Evolutionary conservation across 2,329 filamentous ascomycete genomes (phyloP).

Genomic region (Aspergillus chevalieri): DNA sequence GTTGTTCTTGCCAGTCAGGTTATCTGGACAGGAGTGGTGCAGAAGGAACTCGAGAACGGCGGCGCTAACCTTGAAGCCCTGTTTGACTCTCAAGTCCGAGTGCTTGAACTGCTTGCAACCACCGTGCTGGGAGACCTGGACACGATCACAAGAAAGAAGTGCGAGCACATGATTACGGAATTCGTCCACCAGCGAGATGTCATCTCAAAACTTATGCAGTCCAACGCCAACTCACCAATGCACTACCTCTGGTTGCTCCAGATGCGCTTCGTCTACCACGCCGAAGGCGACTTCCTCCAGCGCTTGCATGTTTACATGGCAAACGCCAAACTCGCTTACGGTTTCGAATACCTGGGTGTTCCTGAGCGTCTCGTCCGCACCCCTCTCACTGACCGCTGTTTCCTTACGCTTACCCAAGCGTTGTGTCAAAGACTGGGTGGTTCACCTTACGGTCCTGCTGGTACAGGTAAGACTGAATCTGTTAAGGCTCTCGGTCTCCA

Average conservation of each 20-base stretch:
- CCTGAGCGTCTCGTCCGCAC: conserved; percentile 94
- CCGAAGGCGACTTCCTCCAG: conserved; percentile 73
- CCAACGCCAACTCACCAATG: conserved; percentile 65
- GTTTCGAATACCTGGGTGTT: conserved; percentile 96
- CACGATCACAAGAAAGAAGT: conserved; percentile 85
- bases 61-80: conserved; percentile 64
- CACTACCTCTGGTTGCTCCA: conserved; percentile 92
- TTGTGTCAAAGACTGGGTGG: conserved; percentile 91
- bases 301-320: conserved; percentile 93
- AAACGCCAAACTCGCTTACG: conserved; percentile 90
- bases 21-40: conserved; percentile 85
- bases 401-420: conserved; percentile 93
- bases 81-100: conserved; percentile 74
- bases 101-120: conserved; percentile 77
- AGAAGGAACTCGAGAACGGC: conserved; percentile 66
- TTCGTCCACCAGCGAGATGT: conserved; percentile 96
- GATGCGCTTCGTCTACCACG: conserved; percentile 89
- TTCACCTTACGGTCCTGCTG: conserved; percentile 93
- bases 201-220: conserved; percentile 76
- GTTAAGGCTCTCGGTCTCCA: conserved; percentile 97
- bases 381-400: conserved; percentile 94
- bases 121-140: conserved; percentile 88
- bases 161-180: conserved; percentile 96
- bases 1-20: conserved; percentile 91
- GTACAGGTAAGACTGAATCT: conserved; percentile 97